Base-by-base conservation (phyloP, 495 filamentous ascomycete species). In the Aspergillus cristatus region DNA sequence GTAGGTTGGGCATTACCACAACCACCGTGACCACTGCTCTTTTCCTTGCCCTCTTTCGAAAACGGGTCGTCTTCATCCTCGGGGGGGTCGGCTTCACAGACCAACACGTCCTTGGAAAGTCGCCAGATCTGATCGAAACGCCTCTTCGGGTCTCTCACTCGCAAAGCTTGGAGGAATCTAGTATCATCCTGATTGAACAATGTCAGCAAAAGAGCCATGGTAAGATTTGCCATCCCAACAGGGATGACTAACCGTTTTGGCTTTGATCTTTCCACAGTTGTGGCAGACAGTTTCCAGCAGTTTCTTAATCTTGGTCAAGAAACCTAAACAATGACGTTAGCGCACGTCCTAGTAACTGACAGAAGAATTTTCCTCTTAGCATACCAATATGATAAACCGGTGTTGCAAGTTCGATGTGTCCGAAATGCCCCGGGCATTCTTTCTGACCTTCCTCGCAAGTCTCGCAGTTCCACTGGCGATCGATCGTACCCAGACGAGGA, bases 261-360 rank as follows among this genome's bases (percentile, higher is more conserved):
- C 78, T 63, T 91, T 73, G 47, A 97, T 82, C 72, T 86, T 95
- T 59, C 87, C 86, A 70, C 91, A 99, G 63, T 91, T 94, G 65
- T 91, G 89, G 72, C 91, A 99, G 54, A 97, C 89, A 22, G 84
- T 87, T 73, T 99, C 91, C 47, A 99, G 71, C 41, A 99, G 70
- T 70, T 95, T 97, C 76, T 99, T 97, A 52, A 89, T 86, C 65
- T 96, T 95, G 46, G 82, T 88, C 62, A 99, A 79, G 63, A 95
- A 98, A 45, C 91, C 81, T 84, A 47, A 8, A 11, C 22, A 38
- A 39, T 40, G 56, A 73, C 42, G 71, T 61, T 40, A 40, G 43
- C 17, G 28, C 16, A 3, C 8, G 14, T n/a, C 14, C 15, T 14
- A 17, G 25, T 15, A 22, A 22, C 12, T n/a, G n/a, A n/a, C 8